Conservation (phyloP, 768 basidiomycete genomes). For the Suillus americanus region DNA sequence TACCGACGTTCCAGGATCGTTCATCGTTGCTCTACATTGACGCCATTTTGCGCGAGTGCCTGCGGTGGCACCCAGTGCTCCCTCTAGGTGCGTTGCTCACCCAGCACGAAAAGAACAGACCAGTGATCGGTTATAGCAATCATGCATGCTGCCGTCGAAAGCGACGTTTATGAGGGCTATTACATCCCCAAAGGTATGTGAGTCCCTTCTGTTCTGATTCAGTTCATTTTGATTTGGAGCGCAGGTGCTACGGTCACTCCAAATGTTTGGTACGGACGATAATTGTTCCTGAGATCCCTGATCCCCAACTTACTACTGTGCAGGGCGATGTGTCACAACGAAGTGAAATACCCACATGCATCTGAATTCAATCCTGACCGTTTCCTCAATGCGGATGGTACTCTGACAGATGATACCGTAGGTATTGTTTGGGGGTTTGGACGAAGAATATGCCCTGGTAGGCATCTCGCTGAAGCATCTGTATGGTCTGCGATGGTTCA, state of each 20-base stretch:
- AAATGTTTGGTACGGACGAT: constrained; percentile 7
- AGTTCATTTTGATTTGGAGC: background rate
- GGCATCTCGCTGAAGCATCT: constrained; percentile 25
- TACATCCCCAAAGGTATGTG: constrained; percentile 49
- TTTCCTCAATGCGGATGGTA: constrained; percentile 32
- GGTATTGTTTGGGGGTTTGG: constrained; percentile 27
- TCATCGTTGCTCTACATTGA: constrained; percentile 7
- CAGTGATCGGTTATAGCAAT: constrained; percentile 2
- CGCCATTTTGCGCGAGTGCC: constrained; percentile 6
- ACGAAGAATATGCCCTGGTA: constrained; percentile 29
- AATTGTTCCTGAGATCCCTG: background rate
- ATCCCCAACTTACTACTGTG: background rate
- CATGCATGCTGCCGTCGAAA: constrained; percentile 29
- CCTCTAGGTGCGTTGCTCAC: constrained; percentile 5
- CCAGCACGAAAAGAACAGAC: background rate
- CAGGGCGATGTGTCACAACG: constrained; percentile 37
- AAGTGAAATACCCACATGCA: constrained; percentile 34
- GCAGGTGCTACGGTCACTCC: constrained; percentile 6
- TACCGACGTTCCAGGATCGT: constrained; percentile 6
- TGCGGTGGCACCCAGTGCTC: constrained; percentile 7
- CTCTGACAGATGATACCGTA: constrained; percentile 15
- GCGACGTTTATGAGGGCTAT: constrained; percentile 42
- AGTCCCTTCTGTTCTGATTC: background rate
- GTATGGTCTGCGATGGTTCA: constrained; percentile 24
- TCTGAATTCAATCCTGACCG: constrained; percentile 39